Base-by-base conservation (phyloP, 2,329 filamentous ascomycete species). In the Fusarium nodosum region DNA sequence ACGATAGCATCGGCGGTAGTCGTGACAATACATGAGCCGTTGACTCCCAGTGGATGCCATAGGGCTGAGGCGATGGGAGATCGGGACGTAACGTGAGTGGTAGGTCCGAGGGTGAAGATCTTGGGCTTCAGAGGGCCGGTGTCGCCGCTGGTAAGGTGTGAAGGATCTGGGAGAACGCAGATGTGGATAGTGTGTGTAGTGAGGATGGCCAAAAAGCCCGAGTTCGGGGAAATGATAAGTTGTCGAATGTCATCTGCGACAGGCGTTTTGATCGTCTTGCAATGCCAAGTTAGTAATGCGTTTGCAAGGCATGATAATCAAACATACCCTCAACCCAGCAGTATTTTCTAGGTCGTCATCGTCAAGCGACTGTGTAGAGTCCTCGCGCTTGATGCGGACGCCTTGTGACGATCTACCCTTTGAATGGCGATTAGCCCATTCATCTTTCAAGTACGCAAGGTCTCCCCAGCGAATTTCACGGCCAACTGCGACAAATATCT, bases 401-500 rank as follows among this genome's bases (percentile, higher is more conserved):
- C 76, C 75, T 18, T 77, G 76, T 48, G 77, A 76, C 41, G 75
- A 63, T 34, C 77, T 77, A 41, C 75, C 75, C 30, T 75, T 75
- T 11, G 71, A 42, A 52, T 76, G 73, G 31, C 75, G 76, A 22
- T 70, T 74, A 24, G 76, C 65, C 79, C 80, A 82, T 51, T 76
- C 78, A 65, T 90, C 92, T 82, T 97, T 97, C 75, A 98, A 79
- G 62, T 90, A 88, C 53, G 89, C 88, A 57, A 99, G 82, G 79
- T 97, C 93, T 12, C 92, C 91, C 94, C 96, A 99, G 78, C 94
- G 87, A 65, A 99, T 91, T 79, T 98, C 93, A 73, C 91, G 94
- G 50, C 94, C 94, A 41, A 92, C 90, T 22, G 94, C 94, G 15
- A 93, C 90, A 77, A 98, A 98, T 12, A 98, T 83, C 75, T 99